phyloP scores from a whole-genome alignment of 495 filamentous ascomycete species.

The Antarctomyces pellizariae region DNA sequence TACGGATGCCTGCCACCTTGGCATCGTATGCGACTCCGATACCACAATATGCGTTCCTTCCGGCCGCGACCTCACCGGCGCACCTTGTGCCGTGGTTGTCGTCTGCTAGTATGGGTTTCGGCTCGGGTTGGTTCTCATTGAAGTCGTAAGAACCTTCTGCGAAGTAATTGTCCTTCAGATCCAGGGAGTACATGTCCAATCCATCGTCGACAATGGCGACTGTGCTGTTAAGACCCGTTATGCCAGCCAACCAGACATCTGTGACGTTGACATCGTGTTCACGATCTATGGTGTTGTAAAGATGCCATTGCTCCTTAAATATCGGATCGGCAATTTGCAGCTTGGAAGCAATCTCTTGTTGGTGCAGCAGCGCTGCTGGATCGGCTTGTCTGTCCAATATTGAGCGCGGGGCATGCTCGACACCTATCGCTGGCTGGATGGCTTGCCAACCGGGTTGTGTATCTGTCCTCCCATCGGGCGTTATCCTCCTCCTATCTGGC shows the following conservation, averaged over 20 bases:
- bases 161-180: conserved; percentile 80
- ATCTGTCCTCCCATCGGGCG: too few relatives aligned
- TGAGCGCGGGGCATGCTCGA: conserved; percentile 7
- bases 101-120: conserved; percentile 53
- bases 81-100: conserved; percentile 85
- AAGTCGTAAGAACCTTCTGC: conserved; percentile 84
- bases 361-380: conserved; percentile 26
- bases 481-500: too few relatives aligned
- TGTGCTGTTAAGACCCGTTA: conserved; percentile 72
- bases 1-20: conserved; percentile 72
- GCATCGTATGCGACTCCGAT: conserved; percentile 87
- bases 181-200: conserved; percentile 88
- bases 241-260: conserved; percentile 72
- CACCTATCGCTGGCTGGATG: conserved; percentile 10
- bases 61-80: conserved; percentile 81
- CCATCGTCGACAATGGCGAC: conserved; percentile 93
- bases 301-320: conserved; percentile 86
- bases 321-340: conserved; percentile 72
- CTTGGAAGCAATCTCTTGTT: conserved; percentile 32
- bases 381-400: conserved; percentile 14
- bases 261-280: conserved; percentile 93
- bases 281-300: conserved; percentile 56
- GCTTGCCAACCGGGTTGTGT: conserved; percentile 4
- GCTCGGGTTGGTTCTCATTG: conserved; percentile 61
- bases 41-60: conserved; percentile 80